A percentile compares a stretch with the other conserved stretches of the same genome.
Evolutionary conservation across 768 basidiomycete genomes (phyloP).

Genomic region (Pisolithus tinctorius): DNA sequence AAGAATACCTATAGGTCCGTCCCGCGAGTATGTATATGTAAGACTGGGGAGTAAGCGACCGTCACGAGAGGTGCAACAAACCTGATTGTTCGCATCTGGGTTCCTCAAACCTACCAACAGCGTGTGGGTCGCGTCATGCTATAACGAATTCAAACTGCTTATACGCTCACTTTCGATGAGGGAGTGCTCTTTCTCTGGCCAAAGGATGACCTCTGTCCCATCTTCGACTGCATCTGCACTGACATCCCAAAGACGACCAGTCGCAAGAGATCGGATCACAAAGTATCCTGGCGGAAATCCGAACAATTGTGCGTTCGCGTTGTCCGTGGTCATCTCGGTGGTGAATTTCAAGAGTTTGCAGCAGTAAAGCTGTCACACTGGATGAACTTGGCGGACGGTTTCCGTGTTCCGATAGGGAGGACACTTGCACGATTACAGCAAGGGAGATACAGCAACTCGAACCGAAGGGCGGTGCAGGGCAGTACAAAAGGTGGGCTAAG

Average conservation of each 20-base stretch:
- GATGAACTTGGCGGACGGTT: too few relatives aligned
- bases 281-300: conserved; percentile 37
- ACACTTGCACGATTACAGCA: too few relatives aligned
- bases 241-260: conserved; percentile 32
- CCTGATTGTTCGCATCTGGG: conserved; percentile 72
- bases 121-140: background rate
- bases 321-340: conserved; percentile 10
- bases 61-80: conserved; percentile 14
- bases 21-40: too few relatives aligned
- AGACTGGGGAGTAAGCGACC: background rate
- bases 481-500: too few relatives aligned
- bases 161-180: conserved; percentile 64
- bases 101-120: conserved; percentile 49
- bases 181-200: conserved; percentile 67
- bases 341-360: background rate
- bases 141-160: background rate
- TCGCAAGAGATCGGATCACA: conserved; percentile 31
- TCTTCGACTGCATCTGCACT: conserved; percentile 28
- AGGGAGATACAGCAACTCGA: too few relatives aligned
- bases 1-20: conserved; percentile 61
- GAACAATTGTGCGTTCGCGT: conserved; percentile 19
- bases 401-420: too few relatives aligned
- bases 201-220: conserved; percentile 48
- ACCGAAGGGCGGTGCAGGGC: too few relatives aligned
- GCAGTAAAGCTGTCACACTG: background rate